Evolutionary conservation across 345 rosid genomes (phyloP), one percentile per base, ranked within the genome.

Genomic region (Linum lewisii): DNA sequence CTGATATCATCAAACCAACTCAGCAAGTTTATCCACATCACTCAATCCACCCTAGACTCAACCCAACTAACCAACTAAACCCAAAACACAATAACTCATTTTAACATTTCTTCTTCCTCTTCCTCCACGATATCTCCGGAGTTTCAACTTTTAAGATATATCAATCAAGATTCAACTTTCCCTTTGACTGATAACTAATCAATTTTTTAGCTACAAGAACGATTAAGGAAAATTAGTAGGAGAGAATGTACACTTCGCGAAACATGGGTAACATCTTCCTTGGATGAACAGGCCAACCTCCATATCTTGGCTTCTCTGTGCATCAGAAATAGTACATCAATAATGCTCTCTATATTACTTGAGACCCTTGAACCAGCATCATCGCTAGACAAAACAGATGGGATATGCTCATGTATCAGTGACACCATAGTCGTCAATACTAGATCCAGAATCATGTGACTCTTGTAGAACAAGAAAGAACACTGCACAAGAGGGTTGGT

Each of bases 201-300:
- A n/a, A n/a, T n/a, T n/a, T n/a, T n/a, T n/a, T n/a, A n/a, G n/a
- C n/a, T n/a, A n/a, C n/a, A n/a, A n/a, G n/a, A n/a, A n/a, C n/a
- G n/a, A n/a, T n/a, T n/a, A n/a, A n/a, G n/a, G 54, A 38, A 64
- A 57, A 4, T 24, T 78, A 92, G 96, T 96, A 81, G 84, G 13
- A 82, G 61, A 3, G 77, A 64, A 66, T 60, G 21, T 47, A 84
- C 66, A 55, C 57, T 61, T 38, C 73, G 73, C 19, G 75, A 64
- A 67, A 88, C 72, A 44, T 63, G 37, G 62, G 70, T 67, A 5
- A 84, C 67, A 73, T 84, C 88, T 19, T 69, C 58, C 74, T 74
- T 80, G 59, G 70, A 76, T 20, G 51, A 64, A 15, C 73, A 76
- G 21, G 81, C 55, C 21, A 73, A 58, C 67, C 67, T 80, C 70